Evolutionary conservation across 1,139 yeast genomes (phyloP).

Genomic region (Ogataea hybrid): DNA sequence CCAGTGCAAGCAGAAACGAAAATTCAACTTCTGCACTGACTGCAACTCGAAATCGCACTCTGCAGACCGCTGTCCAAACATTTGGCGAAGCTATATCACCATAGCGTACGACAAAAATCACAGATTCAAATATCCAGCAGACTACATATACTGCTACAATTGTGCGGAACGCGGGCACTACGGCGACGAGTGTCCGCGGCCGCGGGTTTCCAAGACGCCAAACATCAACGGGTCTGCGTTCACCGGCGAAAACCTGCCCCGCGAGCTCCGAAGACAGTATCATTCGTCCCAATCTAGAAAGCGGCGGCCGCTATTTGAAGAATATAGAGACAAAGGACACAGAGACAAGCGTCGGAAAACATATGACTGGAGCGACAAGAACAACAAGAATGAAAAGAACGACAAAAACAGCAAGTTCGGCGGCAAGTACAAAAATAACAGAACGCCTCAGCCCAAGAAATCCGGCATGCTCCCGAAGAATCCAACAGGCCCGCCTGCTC

Average conservation of each 20-base stretch:
- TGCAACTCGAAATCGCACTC: slow-evolving; percentile 76
- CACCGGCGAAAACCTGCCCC: slow-evolving; percentile 69
- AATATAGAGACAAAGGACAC: slow-evolving; percentile 17
- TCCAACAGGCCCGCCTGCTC: slow-evolving; percentile 5
- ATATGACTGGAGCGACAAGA: slow-evolving; percentile 15
- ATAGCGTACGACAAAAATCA: slow-evolving; percentile 23
- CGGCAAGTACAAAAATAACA: slow-evolving; percentile 22
- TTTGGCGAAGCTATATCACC: slow-evolving; percentile 79
- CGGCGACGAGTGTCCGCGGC: slow-evolving; percentile 77
- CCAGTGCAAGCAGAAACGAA: slow-evolving; percentile 62
- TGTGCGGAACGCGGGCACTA: slow-evolving; percentile 77
- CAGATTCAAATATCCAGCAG: slow-evolving; percentile 37
- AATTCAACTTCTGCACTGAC: slow-evolving; percentile 64
- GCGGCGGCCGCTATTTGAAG: slow-evolving; percentile 9
- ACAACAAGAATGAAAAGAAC: slow-evolving; percentile 12
- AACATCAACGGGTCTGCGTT: slow-evolving; percentile 75
- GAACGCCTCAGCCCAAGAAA: slow-evolving; percentile 20
- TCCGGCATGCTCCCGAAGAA: slow-evolving; percentile 23
- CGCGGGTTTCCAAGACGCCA: slow-evolving; percentile 64
- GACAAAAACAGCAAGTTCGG: slow-evolving; percentile 16
- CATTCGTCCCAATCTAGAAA: slow-evolving; percentile 21
- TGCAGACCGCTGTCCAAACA: slow-evolving; percentile 76
- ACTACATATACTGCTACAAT: slow-evolving; percentile 68
- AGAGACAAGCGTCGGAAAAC: slow-evolving; percentile 12
- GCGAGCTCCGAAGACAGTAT: slow-evolving; percentile 49